phyloP scores from a whole-genome alignment of 2,329 filamentous ascomycete species.

The Byssothecium circinans region DNA sequence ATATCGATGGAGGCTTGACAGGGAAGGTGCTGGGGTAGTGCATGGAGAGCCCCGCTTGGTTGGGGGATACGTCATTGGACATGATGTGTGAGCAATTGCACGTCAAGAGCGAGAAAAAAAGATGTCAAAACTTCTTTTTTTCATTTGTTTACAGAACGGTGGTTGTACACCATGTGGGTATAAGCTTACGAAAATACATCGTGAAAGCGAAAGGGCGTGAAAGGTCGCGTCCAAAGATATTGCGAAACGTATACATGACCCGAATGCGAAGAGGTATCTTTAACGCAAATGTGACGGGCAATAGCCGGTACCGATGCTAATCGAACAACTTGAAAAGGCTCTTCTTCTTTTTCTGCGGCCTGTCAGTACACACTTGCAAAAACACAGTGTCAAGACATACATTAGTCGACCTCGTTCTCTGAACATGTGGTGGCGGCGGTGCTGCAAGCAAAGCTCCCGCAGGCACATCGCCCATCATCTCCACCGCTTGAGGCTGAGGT shows the following conservation, averaged over 20 bases:
- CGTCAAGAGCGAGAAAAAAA: no score
- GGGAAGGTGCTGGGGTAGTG: background rate
- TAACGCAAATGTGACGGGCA: no score
- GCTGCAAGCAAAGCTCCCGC: conserved; percentile 10
- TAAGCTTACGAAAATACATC: no score
- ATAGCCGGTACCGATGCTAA: background rate
- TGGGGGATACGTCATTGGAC: background rate
- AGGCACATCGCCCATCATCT: conserved; percentile 23
- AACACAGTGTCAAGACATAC: conserved; percentile 10
- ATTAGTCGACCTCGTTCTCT: conserved; percentile 18
- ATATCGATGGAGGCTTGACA: background rate
- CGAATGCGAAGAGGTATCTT: no score
- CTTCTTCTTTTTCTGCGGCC: conserved; percentile 25
- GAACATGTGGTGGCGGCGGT: conserved; percentile 11
- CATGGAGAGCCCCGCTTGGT: background rate
- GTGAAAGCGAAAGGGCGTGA: no score
- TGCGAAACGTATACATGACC: no score
- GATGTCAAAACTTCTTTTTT: no score
- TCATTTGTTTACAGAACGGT: no score
- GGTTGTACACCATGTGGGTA: no score
- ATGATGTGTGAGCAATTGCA: background rate
- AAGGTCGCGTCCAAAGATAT: no score
- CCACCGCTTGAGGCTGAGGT: conserved; percentile 13
- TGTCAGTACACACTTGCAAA: background rate
- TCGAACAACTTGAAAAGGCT: conserved; percentile 26